Evolutionary conservation across 208 protist species (phyloP).

Genomic region (Leishmania aethiopica): DNA sequence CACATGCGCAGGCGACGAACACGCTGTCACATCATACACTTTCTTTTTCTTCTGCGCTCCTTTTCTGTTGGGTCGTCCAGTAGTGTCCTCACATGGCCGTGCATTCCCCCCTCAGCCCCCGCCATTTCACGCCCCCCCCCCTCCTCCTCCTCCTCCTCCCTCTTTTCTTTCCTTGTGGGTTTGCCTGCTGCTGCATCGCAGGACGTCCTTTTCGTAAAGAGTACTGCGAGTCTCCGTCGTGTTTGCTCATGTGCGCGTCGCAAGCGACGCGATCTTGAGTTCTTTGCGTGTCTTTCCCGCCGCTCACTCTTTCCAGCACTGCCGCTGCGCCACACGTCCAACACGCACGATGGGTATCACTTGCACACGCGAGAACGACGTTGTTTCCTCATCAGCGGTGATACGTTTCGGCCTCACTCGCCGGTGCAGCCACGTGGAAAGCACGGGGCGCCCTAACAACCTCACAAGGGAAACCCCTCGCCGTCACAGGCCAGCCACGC

Average conservation of each 20-base stretch:
- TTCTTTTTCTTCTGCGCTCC: no score
- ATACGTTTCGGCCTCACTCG: neutral
- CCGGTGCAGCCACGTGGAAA: neutral
- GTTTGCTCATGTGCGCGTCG: neutral
- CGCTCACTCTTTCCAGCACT: neutral
- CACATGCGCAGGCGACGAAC: no score
- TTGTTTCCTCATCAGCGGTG: neutral
- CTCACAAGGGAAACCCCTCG: neutral
- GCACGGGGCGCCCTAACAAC: neutral
- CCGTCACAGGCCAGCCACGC: neutral
- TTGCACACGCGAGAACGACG: neutral
- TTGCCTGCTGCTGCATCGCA: no score
- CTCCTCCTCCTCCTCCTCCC: no score
- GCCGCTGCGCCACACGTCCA: neutral
- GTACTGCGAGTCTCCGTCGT: neutral
- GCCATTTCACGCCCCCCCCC: no score
- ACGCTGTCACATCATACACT: no score
- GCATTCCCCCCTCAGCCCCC: no score
- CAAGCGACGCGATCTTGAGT: no score
- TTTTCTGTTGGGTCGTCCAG: no score
- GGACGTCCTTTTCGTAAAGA: neutral
- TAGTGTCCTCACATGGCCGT: no score
- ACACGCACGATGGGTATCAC: neutral
- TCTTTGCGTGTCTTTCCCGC: neutral
- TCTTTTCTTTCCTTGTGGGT: no score